Evolutionary conservation across 805 yeast species (phyloP).

Genomic region (Komagataella ulmi): DNA sequence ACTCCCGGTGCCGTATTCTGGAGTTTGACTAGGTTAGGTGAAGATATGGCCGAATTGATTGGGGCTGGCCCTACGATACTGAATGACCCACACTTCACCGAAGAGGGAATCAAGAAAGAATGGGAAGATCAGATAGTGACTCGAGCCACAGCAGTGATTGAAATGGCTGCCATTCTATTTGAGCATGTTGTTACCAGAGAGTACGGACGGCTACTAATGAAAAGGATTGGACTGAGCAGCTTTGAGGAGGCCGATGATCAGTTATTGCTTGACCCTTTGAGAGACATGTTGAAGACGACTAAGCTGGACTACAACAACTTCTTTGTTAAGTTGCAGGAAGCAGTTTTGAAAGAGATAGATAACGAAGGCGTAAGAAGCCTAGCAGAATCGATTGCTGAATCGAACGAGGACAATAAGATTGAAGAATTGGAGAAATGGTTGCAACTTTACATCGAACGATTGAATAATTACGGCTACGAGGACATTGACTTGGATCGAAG

Average conservation of each 20-base stretch:
- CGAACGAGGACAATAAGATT: slow-evolving; percentile 13
- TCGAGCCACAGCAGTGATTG: slow-evolving; percentile 56
- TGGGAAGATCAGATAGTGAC: slow-evolving; percentile 34
- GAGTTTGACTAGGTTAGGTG: slow-evolving; percentile 79
- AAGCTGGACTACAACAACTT: slow-evolving; percentile 73
- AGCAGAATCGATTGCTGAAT: slow-evolving; percentile 13
- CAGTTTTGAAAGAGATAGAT: slow-evolving; percentile 17
- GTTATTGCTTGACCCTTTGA: slow-evolving; percentile 41
- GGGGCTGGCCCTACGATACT: slow-evolving; percentile 54
- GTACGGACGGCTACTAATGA: slow-evolving; percentile 43
- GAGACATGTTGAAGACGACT: slow-evolving; percentile 45
- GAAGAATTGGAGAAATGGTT: slow-evolving; percentile 39
- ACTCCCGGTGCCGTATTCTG: slow-evolving; percentile 87
- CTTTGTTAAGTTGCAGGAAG: slow-evolving; percentile 48
- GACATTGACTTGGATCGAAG: slow-evolving; percentile 22
- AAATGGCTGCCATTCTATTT: slow-evolving; percentile 49
- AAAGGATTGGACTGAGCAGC: slow-evolving; percentile 53
- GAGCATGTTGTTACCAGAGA: slow-evolving; percentile 45
- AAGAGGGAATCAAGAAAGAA: slow-evolving; percentile 30
- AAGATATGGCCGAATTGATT: slow-evolving; percentile 65
- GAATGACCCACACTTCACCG: slow-evolving; percentile 25
- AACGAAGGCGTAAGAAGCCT: slow-evolving; percentile 13
- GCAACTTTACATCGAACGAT: slow-evolving; percentile 27
- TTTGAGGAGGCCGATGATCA: slow-evolving; percentile 25
- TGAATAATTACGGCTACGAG: slow-evolving; percentile 22